Conservation (phyloP, 305 asterid genomes). For the Striga hermonthica region DNA sequence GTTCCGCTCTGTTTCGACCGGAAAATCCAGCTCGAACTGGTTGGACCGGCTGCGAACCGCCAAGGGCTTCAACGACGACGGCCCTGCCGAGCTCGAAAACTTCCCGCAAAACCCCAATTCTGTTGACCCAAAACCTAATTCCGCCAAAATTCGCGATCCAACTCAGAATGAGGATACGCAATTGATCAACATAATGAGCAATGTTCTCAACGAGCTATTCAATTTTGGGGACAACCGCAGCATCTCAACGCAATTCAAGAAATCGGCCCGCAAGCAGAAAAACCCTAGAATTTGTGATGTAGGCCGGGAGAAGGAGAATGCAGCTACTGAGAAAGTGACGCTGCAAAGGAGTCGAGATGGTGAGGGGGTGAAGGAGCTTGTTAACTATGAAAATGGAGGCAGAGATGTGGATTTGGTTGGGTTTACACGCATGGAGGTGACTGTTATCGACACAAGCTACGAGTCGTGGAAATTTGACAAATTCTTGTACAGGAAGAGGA, state of each 20-base stretch:
- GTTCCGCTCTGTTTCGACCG: slow-evolving; percentile 48
- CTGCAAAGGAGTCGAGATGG: slow-evolving; percentile 40
- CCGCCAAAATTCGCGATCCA: slow-evolving; percentile 29
- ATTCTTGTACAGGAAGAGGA: slow-evolving; percentile 70
- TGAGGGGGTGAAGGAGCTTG: slow-evolving; percentile 38
- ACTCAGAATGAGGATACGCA: slow-evolving; percentile 33
- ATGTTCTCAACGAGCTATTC: slow-evolving; percentile 71
- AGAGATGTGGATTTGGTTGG: slow-evolving; percentile 47
- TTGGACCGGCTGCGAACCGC: slow-evolving; percentile 74
- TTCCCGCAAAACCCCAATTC: slow-evolving; percentile 43
- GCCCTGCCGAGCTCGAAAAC: slow-evolving; percentile 51
- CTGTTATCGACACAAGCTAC: slow-evolving; percentile 79
- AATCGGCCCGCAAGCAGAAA: slow-evolving; percentile 58
- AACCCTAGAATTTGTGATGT: slow-evolving; percentile 60
- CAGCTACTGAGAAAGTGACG: slow-evolving; percentile 31
- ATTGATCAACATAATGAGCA: slow-evolving; percentile 39
- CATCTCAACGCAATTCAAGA: slow-evolving; percentile 34
- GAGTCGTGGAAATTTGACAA: slow-evolving; percentile 82
- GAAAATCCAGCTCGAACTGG: slow-evolving; percentile 66
- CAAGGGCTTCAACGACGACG: slow-evolving; percentile 58
- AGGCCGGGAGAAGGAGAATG: slow-evolving; percentile 31
- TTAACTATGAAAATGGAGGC: slow-evolving; percentile 34
- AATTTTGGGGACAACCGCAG: slow-evolving; percentile 51
- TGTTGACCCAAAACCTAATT: slow-evolving; percentile 23
- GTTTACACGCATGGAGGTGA: slow-evolving; percentile 75